phyloP scores from a whole-genome alignment of 768 basidiomycete genomes.

The Paxillus rubicundulus region DNA sequence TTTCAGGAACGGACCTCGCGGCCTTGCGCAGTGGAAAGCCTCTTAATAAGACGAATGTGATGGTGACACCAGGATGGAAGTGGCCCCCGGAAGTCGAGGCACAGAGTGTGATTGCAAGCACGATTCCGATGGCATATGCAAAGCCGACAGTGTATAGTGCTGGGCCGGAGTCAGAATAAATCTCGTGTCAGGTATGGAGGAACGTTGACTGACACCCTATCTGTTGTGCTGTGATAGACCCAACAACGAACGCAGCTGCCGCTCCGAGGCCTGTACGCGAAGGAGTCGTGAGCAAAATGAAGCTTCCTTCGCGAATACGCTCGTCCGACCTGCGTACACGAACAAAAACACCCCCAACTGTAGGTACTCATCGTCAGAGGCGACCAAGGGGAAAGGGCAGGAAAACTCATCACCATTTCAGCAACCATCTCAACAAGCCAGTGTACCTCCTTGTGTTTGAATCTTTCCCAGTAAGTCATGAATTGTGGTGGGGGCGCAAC shows the following conservation, averaged over 20 bases:
- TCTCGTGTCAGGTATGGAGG: background rate
- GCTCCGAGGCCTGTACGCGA: constrained; percentile 49
- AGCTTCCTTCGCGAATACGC: background rate
- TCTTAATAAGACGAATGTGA: constrained; percentile 49
- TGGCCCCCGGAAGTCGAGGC: constrained; percentile 58
- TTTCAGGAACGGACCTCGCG: constrained; percentile 38
- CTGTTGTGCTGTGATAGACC: constrained; percentile 40
- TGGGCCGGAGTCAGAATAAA: constrained; percentile 20
- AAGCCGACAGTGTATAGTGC: constrained; percentile 57
- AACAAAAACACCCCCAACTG: constrained; percentile 65
- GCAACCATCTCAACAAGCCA: constrained; percentile 59
- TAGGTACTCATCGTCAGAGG: constrained; percentile 3
- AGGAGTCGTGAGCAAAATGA: background rate
- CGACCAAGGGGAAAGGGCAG: background rate
- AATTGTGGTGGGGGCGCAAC: constrained; percentile 37
- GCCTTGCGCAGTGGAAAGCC: constrained; percentile 55
- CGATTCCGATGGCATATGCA: constrained; percentile 57
- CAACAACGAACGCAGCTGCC: constrained; percentile 48
- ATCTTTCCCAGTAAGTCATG: constrained; percentile 50
- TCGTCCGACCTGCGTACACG: constrained; percentile 46
- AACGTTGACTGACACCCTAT: constrained; percentile 46
- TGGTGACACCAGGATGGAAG: constrained; percentile 63
- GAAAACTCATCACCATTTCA: constrained; percentile 45
- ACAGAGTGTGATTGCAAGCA: constrained; percentile 55
- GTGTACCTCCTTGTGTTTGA: constrained; percentile 46